Base-by-base conservation (phyloP, 805 yeast species). In the Yarrowia yakushimensis region DNA sequence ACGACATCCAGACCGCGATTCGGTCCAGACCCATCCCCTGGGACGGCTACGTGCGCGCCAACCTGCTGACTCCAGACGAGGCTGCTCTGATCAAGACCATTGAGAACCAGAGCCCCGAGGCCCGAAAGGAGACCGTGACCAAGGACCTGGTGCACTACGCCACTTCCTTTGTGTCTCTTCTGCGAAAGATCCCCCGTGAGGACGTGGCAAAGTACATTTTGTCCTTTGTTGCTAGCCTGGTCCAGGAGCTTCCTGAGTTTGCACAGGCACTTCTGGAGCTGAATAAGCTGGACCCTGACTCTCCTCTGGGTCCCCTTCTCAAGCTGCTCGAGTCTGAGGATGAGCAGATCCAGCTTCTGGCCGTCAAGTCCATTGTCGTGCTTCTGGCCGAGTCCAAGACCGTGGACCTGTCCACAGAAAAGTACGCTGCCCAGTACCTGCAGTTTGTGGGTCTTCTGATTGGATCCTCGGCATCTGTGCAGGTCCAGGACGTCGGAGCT, bases 11-110 rank as follows among this genome's bases (percentile, higher is more conserved):
- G 68, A 78, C 81, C 66, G 84, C 83, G 65, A 85, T 90, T 66
- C 80, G 94, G 69, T 86, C 88, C 65, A 82, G 94, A 66, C 85
- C 92, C 31, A 83, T 91, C 63, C 96, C 96, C 31, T 92, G 97
- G 97, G 96, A 89, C 70, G 96, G 96, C 10, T 84, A 88, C 68
- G 85, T 88, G 11, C 81, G 96, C 62, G 85, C 92, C 18, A 85
- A 83, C 52, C 81, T 85, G 46, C 78, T 92, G 37, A 76, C 85
- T 45, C 81, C 80, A 57, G 83, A 82, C 65, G 94, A 90, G 71
- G 93, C 92, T 11, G 80, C 80, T 59, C 75, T 80, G 48, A 77
- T 85, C 68, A 83, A 83, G 70, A 74, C 78, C 20, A 77, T 84
- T 65, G 85, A 81, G 68, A 80, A 80, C 65, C 80, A 79, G 68